phyloP scores from a whole-genome alignment of 768 basidiomycete genomes.

The Rhodotorula paludigena region DNA sequence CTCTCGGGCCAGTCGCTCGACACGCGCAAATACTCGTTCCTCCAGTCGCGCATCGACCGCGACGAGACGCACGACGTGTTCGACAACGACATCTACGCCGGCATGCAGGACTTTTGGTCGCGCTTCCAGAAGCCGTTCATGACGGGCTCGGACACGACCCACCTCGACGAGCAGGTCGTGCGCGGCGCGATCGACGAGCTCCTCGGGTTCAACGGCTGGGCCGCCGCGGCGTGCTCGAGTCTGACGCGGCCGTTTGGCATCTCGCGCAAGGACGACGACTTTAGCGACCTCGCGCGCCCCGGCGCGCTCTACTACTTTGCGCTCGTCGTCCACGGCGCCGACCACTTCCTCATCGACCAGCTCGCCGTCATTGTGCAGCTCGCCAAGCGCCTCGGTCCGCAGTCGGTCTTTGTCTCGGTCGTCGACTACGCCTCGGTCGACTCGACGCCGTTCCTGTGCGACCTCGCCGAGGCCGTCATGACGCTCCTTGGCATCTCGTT shows the following conservation, averaged over 20 bases:
- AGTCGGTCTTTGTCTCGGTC: conserved; percentile 94
- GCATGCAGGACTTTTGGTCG: conserved; percentile 82
- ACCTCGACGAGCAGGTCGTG: conserved; percentile 85
- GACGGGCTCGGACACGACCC: conserved; percentile 70
- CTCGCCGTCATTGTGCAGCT: conserved; percentile 96
- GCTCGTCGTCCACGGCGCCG: conserved; percentile 92
- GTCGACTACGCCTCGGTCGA: conserved; percentile 93
- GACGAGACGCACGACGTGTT: conserved; percentile 73
- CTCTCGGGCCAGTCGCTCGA: conserved; percentile 71
- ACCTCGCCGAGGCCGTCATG: conserved; percentile 90
- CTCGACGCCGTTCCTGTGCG: conserved; percentile 87
- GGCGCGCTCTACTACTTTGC: conserved; percentile 90
- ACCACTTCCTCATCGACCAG: conserved; percentile 98
- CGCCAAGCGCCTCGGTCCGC: conserved; percentile 78
- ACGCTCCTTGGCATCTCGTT: conserved; percentile 89
- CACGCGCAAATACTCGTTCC: conserved; percentile 77
- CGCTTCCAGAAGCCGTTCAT: conserved; percentile 90
- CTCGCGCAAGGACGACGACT: conserved; percentile 71
- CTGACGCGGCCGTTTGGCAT: conserved; percentile 91
- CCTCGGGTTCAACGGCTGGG: conserved; percentile 96
- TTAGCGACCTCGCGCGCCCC: conserved; percentile 77
- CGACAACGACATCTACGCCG: conserved; percentile 66
- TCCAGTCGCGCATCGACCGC: conserved; percentile 81
- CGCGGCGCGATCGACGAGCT: conserved; percentile 85
- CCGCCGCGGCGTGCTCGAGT: conserved; percentile 88